Evolutionary conservation across 768 basidiomycete genomes (phyloP).

Genomic region (Boletus rubroflammeus): DNA sequence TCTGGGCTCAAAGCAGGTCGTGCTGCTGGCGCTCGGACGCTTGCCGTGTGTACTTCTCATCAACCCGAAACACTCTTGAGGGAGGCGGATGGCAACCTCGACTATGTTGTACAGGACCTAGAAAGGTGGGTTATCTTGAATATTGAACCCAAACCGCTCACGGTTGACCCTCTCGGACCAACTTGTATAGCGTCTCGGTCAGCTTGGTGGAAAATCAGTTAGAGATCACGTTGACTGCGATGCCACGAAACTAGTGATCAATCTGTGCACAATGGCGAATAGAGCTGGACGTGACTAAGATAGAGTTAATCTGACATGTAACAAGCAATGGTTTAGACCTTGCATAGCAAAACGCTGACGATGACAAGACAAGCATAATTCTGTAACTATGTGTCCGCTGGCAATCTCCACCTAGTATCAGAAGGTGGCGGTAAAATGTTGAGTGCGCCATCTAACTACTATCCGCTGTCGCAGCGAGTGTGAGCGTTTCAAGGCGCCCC

Average conservation of each 20-base stretch:
- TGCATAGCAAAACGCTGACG: background rate
- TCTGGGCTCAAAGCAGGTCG: conserved; percentile 74
- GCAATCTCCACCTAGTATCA: background rate
- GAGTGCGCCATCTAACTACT: conserved; percentile 9
- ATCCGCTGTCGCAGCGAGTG: conserved; percentile 60
- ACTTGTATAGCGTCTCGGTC: conserved; percentile 18
- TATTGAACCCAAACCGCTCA: background rate
- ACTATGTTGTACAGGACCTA: conserved; percentile 69
- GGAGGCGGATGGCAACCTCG: conserved; percentile 41
- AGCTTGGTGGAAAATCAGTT: conserved; percentile 18
- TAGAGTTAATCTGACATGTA: background rate
- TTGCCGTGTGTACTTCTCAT: conserved; percentile 86
- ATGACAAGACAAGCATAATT: background rate
- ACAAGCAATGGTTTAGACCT: background rate
- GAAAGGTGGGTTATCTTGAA: conserved; percentile 46
- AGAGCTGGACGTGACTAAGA: background rate
- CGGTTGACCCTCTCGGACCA: background rate
- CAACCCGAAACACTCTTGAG: conserved; percentile 45
- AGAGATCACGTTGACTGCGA: conserved; percentile 16
- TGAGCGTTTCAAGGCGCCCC: conserved; percentile 80
- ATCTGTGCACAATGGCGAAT: background rate
- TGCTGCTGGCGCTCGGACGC: conserved; percentile 68
- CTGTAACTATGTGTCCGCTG: background rate
- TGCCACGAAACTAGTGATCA: conserved; percentile 11
- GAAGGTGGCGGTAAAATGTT: background rate